Percentiles rank a stretch among this genome's conserved stretches.
These are phyloP conservation scores for Pulveroboletus ravenelii DNA, from an alignment of 768 basidiomycete genomes.

Conservation along the genomic window DNA sequence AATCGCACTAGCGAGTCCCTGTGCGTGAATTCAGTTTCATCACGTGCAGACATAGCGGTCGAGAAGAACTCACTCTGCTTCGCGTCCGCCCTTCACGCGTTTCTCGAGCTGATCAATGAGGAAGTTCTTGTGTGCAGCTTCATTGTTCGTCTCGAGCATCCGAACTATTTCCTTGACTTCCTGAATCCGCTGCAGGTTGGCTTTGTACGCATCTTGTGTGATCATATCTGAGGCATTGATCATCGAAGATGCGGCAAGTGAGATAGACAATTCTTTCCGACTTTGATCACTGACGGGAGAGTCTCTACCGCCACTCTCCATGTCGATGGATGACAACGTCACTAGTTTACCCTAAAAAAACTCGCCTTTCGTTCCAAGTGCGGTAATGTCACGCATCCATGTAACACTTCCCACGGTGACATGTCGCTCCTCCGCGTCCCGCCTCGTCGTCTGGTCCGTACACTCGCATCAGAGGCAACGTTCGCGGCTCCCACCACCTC, in stretches of 20 bases:
- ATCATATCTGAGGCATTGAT: constrained; percentile 20
- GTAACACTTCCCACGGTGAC: constrained; percentile 17
- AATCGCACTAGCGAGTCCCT: constrained; percentile 23
- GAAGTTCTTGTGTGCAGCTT: constrained; percentile 36
- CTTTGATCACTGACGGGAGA: constrained; percentile 5
- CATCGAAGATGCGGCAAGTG: constrained; percentile 24
- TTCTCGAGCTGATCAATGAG: constrained; percentile 31
- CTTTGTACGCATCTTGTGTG: constrained; percentile 19
- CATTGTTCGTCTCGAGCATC: constrained; percentile 36
- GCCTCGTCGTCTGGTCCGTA: constrained; percentile 27
- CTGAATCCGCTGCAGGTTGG: constrained; percentile 23
- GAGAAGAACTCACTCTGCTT: constrained; percentile 38
- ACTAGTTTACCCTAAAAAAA: neutral
- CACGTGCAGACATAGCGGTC: neutral
- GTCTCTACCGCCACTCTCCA: constrained; percentile 12
- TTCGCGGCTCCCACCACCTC: constrained; percentile 39
- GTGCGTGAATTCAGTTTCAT: neutral
- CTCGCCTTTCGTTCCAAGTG: neutral
- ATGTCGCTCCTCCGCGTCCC: constrained; percentile 11
- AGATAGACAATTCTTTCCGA: constrained; percentile 9
- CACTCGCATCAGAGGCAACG: constrained; percentile 46
- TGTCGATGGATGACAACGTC: neutral
- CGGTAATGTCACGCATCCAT: constrained; percentile 11
- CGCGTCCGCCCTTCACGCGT: constrained; percentile 39
- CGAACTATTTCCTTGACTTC: constrained; percentile 27